These are phyloP conservation scores for Besnoitia besnoiti DNA, from an alignment of 169 alveolate genomes.

Conservation along the genomic window DNA sequence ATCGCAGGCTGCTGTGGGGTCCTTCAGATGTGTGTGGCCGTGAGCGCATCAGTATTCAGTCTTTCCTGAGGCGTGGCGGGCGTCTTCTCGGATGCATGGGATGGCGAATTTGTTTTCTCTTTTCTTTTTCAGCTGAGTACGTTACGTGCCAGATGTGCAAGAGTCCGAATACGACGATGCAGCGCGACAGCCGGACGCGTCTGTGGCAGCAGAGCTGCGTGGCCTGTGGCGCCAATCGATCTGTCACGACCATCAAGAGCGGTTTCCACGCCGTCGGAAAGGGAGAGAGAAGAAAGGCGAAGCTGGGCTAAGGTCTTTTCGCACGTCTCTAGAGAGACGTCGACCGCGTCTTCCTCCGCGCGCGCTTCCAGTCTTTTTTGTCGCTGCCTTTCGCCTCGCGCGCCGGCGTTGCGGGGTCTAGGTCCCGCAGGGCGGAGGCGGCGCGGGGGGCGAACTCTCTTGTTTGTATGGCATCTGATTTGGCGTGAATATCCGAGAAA, in stretches of 20 bases:
- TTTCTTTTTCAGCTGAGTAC: slow-evolving; percentile 82
- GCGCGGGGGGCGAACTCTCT: neutral
- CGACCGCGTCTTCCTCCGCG: neutral
- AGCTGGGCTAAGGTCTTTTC: slow-evolving; percentile 63
- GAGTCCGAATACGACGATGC: slow-evolving; percentile 91
- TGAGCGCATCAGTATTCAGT: too few relatives aligned
- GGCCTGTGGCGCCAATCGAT: slow-evolving; percentile 93
- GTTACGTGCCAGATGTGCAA: slow-evolving; percentile 95
- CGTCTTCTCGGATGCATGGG: too few relatives aligned
- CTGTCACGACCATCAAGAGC: slow-evolving; percentile 92
- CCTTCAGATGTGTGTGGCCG: too few relatives aligned
- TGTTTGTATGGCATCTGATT: too few relatives aligned
- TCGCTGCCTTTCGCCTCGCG: neutral
- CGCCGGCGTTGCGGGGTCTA: neutral
- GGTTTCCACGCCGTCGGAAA: slow-evolving; percentile 94
- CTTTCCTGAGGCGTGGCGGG: too few relatives aligned
- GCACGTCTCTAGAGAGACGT: neutral
- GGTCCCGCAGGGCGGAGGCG: neutral
- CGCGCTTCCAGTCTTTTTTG: neutral
- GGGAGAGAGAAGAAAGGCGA: slow-evolving; percentile 93
- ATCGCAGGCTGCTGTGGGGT: too few relatives aligned
- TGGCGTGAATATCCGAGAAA: too few relatives aligned
- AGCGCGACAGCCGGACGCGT: slow-evolving; percentile 90
- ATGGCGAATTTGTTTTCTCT: neutral
- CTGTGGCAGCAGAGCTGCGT: slow-evolving; percentile 90